Evolutionary conservation across 2,329 filamentous ascomycete species (phyloP).

Genomic region (Chalaropsis thielavioides): DNA sequence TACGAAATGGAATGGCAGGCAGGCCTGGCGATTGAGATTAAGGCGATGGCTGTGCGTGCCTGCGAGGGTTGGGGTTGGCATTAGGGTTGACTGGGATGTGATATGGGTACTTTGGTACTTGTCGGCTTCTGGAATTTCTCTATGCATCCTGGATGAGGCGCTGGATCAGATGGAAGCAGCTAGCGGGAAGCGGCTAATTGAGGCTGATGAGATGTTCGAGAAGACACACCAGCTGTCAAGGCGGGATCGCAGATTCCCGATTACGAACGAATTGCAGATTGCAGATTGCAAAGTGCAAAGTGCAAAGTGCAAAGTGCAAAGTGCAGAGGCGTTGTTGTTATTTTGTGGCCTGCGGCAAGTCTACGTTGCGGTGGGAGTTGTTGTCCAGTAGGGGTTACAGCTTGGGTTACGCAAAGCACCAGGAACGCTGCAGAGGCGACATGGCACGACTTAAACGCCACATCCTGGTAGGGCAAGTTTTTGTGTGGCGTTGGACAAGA

Average conservation of each 20-base stretch:
- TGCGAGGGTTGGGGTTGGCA: not conserved
- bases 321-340: no score
- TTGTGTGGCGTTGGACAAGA: constrained; percentile 12
- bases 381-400: not conserved
- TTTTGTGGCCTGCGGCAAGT: not conserved
- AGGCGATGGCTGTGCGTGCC: not conserved
- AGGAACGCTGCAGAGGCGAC: not conserved
- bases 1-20: not conserved
- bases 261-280: no score
- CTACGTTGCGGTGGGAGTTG: not conserved
- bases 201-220: not conserved
- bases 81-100: not conserved
- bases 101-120: not conserved
- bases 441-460: not conserved
- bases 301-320: no score
- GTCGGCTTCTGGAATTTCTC: not conserved
- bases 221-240: not conserved
- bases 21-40: not conserved
- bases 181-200: not conserved
- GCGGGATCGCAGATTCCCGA: no score
- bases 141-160: no score
- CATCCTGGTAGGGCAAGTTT: not conserved
- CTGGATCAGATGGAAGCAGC: not conserved
- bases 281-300: no score
- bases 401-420: not conserved